Conservation (phyloP, 192 early-diverging fungal genomes). For the Backusella liffmaniae region DNA sequence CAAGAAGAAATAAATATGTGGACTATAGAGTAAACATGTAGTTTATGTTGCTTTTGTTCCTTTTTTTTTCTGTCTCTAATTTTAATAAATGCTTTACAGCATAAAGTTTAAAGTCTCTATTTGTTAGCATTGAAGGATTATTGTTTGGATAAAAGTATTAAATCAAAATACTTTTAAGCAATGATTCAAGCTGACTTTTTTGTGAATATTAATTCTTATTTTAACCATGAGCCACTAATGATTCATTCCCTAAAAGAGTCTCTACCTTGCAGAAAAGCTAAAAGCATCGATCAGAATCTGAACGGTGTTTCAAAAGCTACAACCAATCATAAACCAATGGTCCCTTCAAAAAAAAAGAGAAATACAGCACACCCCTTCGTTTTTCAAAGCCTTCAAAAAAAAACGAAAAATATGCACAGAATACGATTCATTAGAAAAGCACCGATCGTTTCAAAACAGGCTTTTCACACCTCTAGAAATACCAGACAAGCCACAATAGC, state of each 20-base stretch:
- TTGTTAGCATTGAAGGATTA: no score
- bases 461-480: background rate
- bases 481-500: background rate
- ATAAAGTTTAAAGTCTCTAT: background rate
- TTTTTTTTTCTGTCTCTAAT: background rate
- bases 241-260: no score
- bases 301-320: background rate
- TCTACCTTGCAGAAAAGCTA: no score
- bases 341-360: background rate
- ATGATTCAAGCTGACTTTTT: no score
- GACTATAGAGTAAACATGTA: slow-evolving; percentile 21
- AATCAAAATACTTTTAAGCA: no score
- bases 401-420: background rate
- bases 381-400: background rate
- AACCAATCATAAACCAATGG: no score
- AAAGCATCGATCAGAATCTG: no score
- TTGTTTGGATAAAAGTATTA: no score
- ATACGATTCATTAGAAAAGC: background rate
- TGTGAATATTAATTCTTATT: no score
- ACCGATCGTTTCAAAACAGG: background rate
- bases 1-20: slow-evolving; percentile 15
- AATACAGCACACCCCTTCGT: background rate
- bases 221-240: no score
- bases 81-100: background rate
- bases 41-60: background rate